A percentile compares a stretch with the other conserved stretches of the same genome.
Conservation (phyloP, 768 basidiomycete genomes). For the Mycena galericulata region DNA sequence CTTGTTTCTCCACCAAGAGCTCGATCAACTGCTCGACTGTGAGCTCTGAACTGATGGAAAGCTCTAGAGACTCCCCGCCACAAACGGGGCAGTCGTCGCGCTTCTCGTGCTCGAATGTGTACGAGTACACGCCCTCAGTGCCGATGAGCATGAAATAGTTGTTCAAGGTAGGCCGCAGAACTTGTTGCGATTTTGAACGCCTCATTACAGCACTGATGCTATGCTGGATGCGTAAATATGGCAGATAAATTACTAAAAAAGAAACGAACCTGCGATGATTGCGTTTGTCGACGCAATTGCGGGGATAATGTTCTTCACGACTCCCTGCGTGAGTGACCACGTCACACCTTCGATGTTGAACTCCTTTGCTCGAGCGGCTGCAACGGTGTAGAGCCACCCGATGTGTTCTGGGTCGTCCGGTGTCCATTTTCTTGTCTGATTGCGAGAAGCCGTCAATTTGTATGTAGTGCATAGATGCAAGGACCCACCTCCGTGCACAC, state of each 20-base stretch:
- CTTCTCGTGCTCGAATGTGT: slow-evolving; percentile 95
- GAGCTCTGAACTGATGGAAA: slow-evolving; percentile 75
- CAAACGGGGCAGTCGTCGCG: slow-evolving; percentile 97
- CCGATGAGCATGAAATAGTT: slow-evolving; percentile 99
- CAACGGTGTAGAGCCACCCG: slow-evolving; percentile 88
- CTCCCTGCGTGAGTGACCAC: slow-evolving; percentile 97
- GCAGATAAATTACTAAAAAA: background rate
- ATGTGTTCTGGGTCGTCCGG: slow-evolving; percentile 98
- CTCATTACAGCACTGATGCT: slow-evolving; percentile 98
- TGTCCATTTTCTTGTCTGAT: slow-evolving; percentile 95
- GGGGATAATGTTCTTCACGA: slow-evolving; percentile 99
- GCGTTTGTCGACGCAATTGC: slow-evolving; percentile 99
- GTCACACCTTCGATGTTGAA: slow-evolving; percentile 99
- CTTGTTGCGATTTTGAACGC: slow-evolving; percentile 99
- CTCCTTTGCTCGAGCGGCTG: slow-evolving; percentile 86
- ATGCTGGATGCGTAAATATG: slow-evolving; percentile 7
- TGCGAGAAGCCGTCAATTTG: background rate
- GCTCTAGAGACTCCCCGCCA: slow-evolving; percentile 88
- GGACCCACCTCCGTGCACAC: slow-evolving; percentile 81
- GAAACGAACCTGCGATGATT: slow-evolving; percentile 86
- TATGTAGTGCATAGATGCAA: background rate
- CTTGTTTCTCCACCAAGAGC: slow-evolving; percentile 85
- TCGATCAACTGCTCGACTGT: slow-evolving; percentile 93
- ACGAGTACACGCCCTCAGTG: slow-evolving; percentile 95
- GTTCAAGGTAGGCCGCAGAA: slow-evolving; percentile 92